Conservation (phyloP, 768 basidiomycete species). For the Serendipita vermifera region DNA sequence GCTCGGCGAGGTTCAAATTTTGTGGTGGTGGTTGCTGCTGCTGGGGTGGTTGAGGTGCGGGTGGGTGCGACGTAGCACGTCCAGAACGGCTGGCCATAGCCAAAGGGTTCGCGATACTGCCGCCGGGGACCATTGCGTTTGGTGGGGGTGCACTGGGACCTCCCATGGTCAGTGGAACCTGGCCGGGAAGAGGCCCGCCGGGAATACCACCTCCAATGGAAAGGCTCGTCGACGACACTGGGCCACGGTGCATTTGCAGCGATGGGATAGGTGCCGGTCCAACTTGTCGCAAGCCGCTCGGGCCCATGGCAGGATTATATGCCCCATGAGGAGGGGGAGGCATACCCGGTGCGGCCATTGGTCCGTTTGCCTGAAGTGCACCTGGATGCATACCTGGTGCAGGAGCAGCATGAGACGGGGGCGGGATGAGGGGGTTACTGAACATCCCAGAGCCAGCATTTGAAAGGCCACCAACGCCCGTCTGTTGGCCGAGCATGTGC, state of each 20-base stretch:
- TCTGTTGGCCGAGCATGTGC: constrained; percentile 16
- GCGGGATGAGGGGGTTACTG: neutral
- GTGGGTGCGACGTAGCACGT: too few relatives aligned
- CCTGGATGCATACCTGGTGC: neutral
- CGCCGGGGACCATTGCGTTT: constrained; percentile 15
- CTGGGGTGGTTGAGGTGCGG: neutral
- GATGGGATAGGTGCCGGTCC: neutral
- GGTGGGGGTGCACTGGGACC: constrained; percentile 17
- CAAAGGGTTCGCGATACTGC: too few relatives aligned
- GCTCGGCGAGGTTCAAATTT: neutral
- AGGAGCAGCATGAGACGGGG: neutral
- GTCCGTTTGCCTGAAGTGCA: neutral
- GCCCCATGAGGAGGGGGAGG: neutral
- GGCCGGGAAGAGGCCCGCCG: too few relatives aligned
- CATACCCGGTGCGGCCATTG: neutral
- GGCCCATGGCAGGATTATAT: neutral
- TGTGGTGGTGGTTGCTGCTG: constrained; percentile 23
- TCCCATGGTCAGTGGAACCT: constrained; percentile 10
- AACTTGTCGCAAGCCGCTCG: too few relatives aligned
- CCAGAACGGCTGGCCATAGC: too few relatives aligned
- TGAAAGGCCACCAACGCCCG: constrained; percentile 15
- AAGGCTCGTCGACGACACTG: neutral
- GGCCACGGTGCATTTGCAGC: neutral
- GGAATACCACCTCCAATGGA: too few relatives aligned
- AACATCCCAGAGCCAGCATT: neutral